Percentiles rank a stretch among this genome's conserved stretches.
These are phyloP conservation scores for Penicillium paradoxum DNA, from an alignment of 495 filamentous ascomycete genomes.

Conservation along the genomic window DNA sequence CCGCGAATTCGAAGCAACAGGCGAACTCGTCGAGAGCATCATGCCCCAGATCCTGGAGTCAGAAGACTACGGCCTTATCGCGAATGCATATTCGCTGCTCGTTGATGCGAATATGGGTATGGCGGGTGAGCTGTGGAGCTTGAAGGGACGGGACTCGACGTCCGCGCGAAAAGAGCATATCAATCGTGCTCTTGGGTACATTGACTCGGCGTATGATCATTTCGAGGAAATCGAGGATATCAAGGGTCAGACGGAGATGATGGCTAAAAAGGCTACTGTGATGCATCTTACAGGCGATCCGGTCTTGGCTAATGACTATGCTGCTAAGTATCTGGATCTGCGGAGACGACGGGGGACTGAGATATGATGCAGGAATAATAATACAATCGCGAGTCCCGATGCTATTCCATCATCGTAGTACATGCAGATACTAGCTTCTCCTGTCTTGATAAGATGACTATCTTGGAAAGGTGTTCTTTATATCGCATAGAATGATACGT, in stretches of 20 bases:
- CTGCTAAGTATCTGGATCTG: conserved; percentile 62
- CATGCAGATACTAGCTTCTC: too few relatives aligned
- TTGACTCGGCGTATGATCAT: conserved; percentile 63
- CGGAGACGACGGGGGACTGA: conserved; percentile 31
- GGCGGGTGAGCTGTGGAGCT: conserved; percentile 50
- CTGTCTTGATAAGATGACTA: too few relatives aligned
- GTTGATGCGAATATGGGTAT: conserved; percentile 82
- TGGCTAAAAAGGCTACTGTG: conserved; percentile 80
- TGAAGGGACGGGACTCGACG: conserved; percentile 19
- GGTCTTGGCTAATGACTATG: conserved; percentile 68
- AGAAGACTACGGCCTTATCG: conserved; percentile 60
- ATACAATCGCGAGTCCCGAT: background rate
- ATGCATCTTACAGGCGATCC: conserved; percentile 70
- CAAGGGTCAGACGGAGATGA: conserved; percentile 70
- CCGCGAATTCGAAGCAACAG: conserved; percentile 68
- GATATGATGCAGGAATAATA: conserved; percentile 4
- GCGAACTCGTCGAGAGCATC: conserved; percentile 61
- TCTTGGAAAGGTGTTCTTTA: too few relatives aligned
- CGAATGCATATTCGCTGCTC: conserved; percentile 65
- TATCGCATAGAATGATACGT: too few relatives aligned
- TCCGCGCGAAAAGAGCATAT: conserved; percentile 52
- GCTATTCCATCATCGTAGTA: background rate
- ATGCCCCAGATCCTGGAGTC: conserved; percentile 81
- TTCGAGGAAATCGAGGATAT: conserved; percentile 72
- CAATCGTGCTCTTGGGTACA: conserved; percentile 58